These are phyloP conservation scores for Aureobasidium sp. DNA, from an alignment of 2,329 filamentous ascomycete species.

Conservation along the genomic window DNA sequence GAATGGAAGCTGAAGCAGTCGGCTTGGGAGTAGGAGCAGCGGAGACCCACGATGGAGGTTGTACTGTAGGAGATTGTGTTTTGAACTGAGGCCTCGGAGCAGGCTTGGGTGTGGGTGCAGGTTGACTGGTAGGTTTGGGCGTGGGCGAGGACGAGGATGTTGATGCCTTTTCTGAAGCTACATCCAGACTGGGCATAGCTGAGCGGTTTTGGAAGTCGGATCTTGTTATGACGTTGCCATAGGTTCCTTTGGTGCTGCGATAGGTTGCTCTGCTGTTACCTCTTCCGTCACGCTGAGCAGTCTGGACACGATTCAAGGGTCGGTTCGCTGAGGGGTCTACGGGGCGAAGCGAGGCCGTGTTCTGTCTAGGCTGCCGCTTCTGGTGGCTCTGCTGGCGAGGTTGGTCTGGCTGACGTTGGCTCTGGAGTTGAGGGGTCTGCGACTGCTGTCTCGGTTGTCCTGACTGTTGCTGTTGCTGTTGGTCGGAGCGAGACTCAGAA, in stretches of 20 bases:
- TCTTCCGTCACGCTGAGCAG: not conserved
- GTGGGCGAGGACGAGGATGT: too few relatives aligned
- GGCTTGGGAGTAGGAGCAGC: not conserved
- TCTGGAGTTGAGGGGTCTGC: not conserved
- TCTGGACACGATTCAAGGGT: slow-evolving; percentile 10
- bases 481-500: too few relatives aligned
- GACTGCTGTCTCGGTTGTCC: not conserved
- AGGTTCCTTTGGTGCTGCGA: not conserved
- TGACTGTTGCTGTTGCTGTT: not conserved
- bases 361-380: not conserved
- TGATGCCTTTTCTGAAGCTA: too few relatives aligned
- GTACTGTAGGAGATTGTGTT: not conserved
- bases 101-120: not conserved
- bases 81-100: not conserved
- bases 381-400: not conserved
- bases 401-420: not conserved
- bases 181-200: slow-evolving; percentile 5
- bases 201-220: not conserved
- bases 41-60: not conserved
- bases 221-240: not conserved
- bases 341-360: not conserved
- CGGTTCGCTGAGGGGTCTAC: not conserved
- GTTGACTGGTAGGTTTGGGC: not conserved
- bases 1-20: not conserved
- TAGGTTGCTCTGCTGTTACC: not conserved